phyloP scores from a whole-genome alignment of 768 basidiomycete genomes.

The Tulasnella sp. region DNA sequence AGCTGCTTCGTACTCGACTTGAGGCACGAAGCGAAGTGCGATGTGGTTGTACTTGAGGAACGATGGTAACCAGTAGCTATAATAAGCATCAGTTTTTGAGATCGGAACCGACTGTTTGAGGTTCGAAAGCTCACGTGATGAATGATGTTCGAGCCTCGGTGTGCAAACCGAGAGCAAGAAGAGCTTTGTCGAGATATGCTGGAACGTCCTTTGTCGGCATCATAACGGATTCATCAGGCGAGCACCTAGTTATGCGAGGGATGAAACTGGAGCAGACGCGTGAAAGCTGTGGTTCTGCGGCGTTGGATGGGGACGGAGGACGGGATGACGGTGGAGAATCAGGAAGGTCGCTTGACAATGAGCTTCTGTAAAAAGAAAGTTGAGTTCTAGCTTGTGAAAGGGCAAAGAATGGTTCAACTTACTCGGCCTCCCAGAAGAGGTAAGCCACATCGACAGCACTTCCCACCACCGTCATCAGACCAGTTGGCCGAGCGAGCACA shows the following conservation, averaged over 20 bases:
- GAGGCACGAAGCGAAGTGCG: slow-evolving; percentile 47
- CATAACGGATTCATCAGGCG: slow-evolving; percentile 30
- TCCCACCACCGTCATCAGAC: background rate
- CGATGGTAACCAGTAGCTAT: slow-evolving; percentile 47
- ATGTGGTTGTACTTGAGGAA: slow-evolving; percentile 42
- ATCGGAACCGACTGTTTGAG: background rate
- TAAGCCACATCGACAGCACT: background rate
- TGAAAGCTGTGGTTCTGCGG: background rate
- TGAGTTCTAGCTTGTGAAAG: background rate
- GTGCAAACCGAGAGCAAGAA: slow-evolving; percentile 40
- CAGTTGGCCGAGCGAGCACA: background rate
- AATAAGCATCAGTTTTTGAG: background rate
- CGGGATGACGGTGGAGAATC: background rate
- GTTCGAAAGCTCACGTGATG: slow-evolving; percentile 39
- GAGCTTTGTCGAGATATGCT: slow-evolving; percentile 39
- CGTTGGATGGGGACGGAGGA: background rate
- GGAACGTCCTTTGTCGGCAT: slow-evolving; percentile 36
- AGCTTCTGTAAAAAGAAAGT: background rate
- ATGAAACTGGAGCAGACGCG: background rate
- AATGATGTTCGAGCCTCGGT: slow-evolving; percentile 46
- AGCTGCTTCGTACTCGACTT: slow-evolving; percentile 42
- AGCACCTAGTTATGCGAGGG: background rate
- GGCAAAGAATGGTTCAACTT: background rate
- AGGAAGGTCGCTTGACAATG: background rate
- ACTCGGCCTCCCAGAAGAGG: background rate